Evolutionary conservation across 2,329 filamentous ascomycete species (phyloP).

Genomic region (Nannizzia gypsea): DNA sequence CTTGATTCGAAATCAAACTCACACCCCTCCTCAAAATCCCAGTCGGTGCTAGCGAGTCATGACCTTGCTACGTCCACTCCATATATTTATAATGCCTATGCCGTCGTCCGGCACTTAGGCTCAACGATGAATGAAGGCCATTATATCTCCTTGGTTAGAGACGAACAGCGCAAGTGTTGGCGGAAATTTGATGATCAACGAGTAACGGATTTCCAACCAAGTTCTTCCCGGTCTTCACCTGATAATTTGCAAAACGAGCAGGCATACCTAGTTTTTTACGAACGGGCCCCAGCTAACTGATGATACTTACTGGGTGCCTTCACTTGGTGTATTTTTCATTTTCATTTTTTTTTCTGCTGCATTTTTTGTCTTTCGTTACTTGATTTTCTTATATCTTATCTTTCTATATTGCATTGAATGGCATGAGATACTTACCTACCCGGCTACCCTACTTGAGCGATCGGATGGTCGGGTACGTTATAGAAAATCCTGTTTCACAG

Average conservation of each 20-base stretch:
- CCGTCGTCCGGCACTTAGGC: constrained; percentile 67
- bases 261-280: constrained; percentile 56
- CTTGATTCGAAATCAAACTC: constrained; percentile 38
- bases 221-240: constrained; percentile 32
- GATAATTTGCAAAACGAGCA: constrained; percentile 49
- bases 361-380: neutral
- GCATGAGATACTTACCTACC: neutral
- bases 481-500: neutral
- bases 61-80: constrained; percentile 36
- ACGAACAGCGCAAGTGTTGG: constrained; percentile 48
- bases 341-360: neutral
- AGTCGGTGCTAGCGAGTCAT: constrained; percentile 9
- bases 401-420: neutral
- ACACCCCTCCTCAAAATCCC: constrained; percentile 41
- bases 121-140: constrained; percentile 59
- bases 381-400: neutral
- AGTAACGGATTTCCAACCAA: constrained; percentile 46
- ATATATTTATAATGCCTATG: constrained; percentile 75
- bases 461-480: neutral
- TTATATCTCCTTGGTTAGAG: constrained; percentile 61
- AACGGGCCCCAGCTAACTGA: constrained; percentile 37
- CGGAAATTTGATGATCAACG: constrained; percentile 49
- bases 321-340: neutral
- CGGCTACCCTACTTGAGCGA: neutral
- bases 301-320: constrained; percentile 2